Evolutionary conservation across 2,329 filamentous ascomycete species (phyloP).

Genomic region (Talaromyces sp.): DNA sequence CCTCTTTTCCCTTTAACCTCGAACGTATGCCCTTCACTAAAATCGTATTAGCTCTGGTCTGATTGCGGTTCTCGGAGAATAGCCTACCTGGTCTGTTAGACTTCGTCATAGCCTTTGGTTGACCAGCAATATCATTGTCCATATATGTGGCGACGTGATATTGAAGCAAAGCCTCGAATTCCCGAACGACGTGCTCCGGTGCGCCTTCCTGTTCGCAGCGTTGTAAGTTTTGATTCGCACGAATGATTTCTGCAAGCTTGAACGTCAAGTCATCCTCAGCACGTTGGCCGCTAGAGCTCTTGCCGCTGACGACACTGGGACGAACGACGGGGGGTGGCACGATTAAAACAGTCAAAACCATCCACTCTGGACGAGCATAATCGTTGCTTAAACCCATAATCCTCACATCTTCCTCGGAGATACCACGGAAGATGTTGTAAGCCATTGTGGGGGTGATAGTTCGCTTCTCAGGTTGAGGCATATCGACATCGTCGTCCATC

Average conservation of each 20-base stretch:
- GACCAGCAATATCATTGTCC: conserved; percentile 98
- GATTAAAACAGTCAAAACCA: conserved; percentile 87
- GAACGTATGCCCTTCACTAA: conserved; percentile 96
- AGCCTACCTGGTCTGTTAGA: conserved; percentile 61
- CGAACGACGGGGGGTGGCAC: conserved; percentile 94
- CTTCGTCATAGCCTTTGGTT: conserved; percentile 93
- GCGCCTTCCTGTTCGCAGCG: conserved; percentile 89
- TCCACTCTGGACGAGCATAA: conserved; percentile 96
- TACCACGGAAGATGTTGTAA: conserved; percentile 79
- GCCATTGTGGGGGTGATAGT: conserved; percentile 80
- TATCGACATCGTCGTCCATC: conserved; percentile 62
- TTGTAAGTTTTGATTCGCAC: conserved; percentile 91
- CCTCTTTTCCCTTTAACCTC: conserved; percentile 98
- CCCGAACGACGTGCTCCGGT: conserved; percentile 81
- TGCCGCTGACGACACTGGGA: conserved; percentile 95
- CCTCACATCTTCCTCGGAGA: conserved; percentile 74
- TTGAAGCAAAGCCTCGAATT: conserved; percentile 89
- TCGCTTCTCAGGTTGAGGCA: conserved; percentile 72
- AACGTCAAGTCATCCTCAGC: conserved; percentile 99
- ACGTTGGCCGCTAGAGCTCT: conserved; percentile 83
- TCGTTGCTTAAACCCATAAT: conserved; percentile 91
- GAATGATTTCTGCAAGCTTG: conserved; percentile 97
- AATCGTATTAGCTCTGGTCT: no score
- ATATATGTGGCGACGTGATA: conserved; percentile 99
- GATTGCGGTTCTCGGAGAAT: no score